Evolutionary conservation across 495 filamentous ascomycete genomes (phyloP).

Genomic region (Neurospora sp.): DNA sequence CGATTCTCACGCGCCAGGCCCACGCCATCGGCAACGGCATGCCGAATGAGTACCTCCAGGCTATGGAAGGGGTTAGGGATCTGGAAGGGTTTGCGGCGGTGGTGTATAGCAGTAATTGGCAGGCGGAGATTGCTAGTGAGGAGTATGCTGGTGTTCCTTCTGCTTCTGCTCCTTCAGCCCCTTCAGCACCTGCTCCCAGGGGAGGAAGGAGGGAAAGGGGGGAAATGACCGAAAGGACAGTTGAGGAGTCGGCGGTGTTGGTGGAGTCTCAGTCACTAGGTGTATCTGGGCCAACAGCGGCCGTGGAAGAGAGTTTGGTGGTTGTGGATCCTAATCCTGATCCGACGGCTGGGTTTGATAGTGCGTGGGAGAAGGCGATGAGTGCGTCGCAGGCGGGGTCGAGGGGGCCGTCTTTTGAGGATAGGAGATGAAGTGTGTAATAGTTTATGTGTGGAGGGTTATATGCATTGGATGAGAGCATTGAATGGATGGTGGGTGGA

Average conservation of each 20-base stretch:
- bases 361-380: slow-evolving; percentile 54
- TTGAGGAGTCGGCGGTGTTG: not conserved
- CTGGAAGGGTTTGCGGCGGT: slow-evolving; percentile 92
- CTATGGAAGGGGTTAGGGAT: slow-evolving; percentile 73
- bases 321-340: slow-evolving; percentile 33
- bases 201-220: not conserved
- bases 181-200: too few relatives aligned
- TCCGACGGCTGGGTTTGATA: slow-evolving; percentile 44
- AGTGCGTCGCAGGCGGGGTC: not conserved
- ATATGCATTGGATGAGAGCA: not conserved
- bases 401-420: not conserved
- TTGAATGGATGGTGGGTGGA: not conserved
- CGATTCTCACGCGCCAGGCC: slow-evolving; percentile 77
- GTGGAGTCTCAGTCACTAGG: not conserved
- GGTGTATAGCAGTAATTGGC: slow-evolving; percentile 85
- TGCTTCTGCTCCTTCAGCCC: not conserved
- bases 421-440: not conserved
- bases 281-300: too few relatives aligned
- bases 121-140: slow-evolving; percentile 53
- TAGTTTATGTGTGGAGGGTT: not conserved
- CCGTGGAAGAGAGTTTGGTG: slow-evolving; percentile 33
- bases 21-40: slow-evolving; percentile 80
- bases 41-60: slow-evolving; percentile 78
- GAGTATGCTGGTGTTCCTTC: slow-evolving; percentile 7
- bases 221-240: not conserved